These are phyloP conservation scores for Serendipita indica DNA, from an alignment of 768 basidiomycete species.

Conservation along the genomic window DNA sequence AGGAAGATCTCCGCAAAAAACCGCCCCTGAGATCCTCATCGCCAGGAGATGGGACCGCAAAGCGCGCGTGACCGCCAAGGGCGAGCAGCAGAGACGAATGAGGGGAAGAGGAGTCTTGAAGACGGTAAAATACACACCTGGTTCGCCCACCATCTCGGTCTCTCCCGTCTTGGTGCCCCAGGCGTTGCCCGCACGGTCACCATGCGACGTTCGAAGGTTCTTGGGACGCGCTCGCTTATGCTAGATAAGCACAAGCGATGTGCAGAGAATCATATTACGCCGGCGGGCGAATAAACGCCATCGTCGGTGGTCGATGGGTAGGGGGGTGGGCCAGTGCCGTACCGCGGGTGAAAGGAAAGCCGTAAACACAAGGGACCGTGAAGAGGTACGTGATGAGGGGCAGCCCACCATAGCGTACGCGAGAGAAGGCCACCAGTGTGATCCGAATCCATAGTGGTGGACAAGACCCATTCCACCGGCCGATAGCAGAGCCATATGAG, in stretches of 20 bases:
- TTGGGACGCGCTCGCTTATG: conserved; percentile 82
- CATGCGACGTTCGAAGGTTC: conserved; percentile 66
- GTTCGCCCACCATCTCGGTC: conserved; percentile 55
- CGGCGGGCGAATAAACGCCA: background rate
- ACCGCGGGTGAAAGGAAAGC: no score
- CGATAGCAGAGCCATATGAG: background rate
- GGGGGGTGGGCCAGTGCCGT: no score
- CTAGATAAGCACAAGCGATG: conserved; percentile 24
- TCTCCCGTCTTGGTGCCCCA: conserved; percentile 48
- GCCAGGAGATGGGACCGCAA: background rate
- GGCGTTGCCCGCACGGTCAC: conserved; percentile 48
- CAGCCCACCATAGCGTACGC: background rate
- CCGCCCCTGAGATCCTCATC: background rate
- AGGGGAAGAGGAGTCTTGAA: background rate
- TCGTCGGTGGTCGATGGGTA: no score
- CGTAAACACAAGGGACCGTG: no score
- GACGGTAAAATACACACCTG: conserved; percentile 18
- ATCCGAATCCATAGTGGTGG: background rate
- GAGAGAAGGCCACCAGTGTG: background rate
- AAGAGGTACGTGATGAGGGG: no score
- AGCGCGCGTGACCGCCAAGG: background rate
- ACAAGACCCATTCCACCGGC: no score
- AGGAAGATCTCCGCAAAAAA: background rate
- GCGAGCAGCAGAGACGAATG: background rate
- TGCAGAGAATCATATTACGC: background rate